Conservation (phyloP, 78 protist genomes). For the Pelomyxa schiedti region DNA sequence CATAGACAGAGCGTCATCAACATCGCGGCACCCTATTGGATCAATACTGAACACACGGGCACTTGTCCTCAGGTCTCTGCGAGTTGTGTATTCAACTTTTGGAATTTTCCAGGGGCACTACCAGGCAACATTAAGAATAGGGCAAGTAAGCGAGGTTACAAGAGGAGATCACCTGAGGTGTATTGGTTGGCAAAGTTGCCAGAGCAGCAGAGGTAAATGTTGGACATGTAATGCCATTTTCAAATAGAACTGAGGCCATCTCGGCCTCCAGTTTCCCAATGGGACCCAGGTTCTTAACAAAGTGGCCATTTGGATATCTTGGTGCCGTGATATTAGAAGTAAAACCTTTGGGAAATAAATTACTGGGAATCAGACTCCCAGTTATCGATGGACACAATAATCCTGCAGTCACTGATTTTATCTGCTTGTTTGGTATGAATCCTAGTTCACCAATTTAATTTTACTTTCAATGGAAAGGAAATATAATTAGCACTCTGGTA, state of each 20-base stretch:
- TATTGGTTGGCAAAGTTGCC: not conserved
- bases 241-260: conserved; percentile 11
- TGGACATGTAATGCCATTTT: conserved; percentile 34
- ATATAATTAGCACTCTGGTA: too few relatives aligned
- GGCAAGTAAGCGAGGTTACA: not conserved
- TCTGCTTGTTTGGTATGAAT: conserved; percentile 34
- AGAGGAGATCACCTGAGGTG: too few relatives aligned
- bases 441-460: not conserved
- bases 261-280: conserved; percentile 47
- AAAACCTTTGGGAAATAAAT: too few relatives aligned
- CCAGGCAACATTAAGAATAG: not conserved
- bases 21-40: conserved; percentile 89
- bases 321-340: not conserved
- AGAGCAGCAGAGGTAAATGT: conserved; percentile 12
- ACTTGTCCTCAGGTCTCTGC: not conserved
- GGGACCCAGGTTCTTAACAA: conserved; percentile 41
- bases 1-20: conserved; percentile 92
- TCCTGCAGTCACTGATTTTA: conserved; percentile 12
- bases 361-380: conserved; percentile 34
- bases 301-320: conserved; percentile 66
- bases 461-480: not conserved
- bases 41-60: conserved; percentile 42
- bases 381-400: conserved; percentile 46
- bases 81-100: conserved; percentile 10
- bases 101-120: not conserved